Evolutionary conservation across 2,329 filamentous ascomycete genomes (phyloP).

Genomic region (Thielaviopsis musarum): DNA sequence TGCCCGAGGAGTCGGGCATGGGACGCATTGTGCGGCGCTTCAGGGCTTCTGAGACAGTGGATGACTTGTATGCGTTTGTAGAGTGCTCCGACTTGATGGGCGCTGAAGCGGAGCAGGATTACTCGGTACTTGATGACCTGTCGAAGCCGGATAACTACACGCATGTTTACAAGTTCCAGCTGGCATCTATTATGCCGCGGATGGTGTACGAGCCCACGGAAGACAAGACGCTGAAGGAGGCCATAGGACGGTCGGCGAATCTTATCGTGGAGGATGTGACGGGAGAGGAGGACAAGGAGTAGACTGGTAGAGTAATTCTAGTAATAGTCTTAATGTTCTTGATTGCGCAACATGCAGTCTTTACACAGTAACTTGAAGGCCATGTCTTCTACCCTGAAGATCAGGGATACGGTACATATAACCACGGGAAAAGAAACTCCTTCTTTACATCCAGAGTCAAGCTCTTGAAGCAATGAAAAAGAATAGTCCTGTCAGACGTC

Average conservation of each 20-base stretch:
- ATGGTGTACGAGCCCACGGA: slow-evolving; percentile 57
- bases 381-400: no score
- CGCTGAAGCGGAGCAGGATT: slow-evolving; percentile 19
- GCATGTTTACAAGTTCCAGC: slow-evolving; percentile 69
- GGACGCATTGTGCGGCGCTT: slow-evolving; percentile 69
- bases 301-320: not conserved
- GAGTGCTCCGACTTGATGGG: slow-evolving; percentile 62
- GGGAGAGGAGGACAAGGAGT: slow-evolving; percentile 12
- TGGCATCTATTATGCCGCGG: slow-evolving; percentile 74
- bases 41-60: slow-evolving; percentile 47
- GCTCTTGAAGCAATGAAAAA: slow-evolving; percentile 34
- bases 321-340: not conserved
- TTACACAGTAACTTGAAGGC: no score
- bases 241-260: slow-evolving; percentile 70
- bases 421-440: slow-evolving; percentile 13
- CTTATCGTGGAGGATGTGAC: slow-evolving; percentile 66
- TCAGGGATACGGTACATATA: not conserved
- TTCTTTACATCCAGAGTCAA: slow-evolving; percentile 34
- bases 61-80: slow-evolving; percentile 90
- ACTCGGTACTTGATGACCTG: slow-evolving; percentile 14
- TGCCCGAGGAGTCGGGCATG: slow-evolving; percentile 41
- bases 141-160: slow-evolving; percentile 48
- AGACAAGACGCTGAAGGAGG: slow-evolving; percentile 48
- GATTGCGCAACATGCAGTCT: not conserved
- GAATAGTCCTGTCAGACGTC: slow-evolving; percentile 66